These are phyloP conservation scores for Globisporangium radiosum DNA, from an alignment of 352 stramenopile genomes.

Conservation along the genomic window DNA sequence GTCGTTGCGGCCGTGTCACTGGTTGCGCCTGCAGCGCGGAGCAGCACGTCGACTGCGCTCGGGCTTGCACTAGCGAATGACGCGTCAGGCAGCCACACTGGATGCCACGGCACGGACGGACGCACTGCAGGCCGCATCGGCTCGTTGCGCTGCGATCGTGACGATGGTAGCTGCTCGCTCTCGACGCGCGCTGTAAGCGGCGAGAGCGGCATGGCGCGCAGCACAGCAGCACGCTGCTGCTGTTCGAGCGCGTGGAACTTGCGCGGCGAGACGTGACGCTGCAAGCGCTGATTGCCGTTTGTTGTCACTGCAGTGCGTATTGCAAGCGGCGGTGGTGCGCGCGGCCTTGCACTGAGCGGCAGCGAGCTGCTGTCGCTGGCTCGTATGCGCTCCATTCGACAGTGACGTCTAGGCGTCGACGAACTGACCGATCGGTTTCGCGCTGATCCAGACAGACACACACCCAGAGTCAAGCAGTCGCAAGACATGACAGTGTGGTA, in stretches of 20 bases:
- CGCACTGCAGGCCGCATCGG: not conserved
- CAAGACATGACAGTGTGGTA: too few species aligned
- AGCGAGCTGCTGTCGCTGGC: too few species aligned
- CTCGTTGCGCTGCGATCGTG: not conserved
- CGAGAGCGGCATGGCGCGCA: conserved; percentile 24
- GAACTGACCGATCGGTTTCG: too few species aligned
- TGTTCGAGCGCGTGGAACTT: conserved; percentile 39
- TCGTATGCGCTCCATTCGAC: too few species aligned
- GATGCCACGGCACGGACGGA: conserved; percentile 22
- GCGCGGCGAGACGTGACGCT: conserved; percentile 33
- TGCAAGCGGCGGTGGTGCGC: too few species aligned
- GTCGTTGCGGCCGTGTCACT: conserved; percentile 2
- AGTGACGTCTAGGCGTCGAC: too few species aligned
- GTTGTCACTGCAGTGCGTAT: too few species aligned
- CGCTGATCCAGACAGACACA: too few species aligned
- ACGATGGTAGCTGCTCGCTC: not conserved
- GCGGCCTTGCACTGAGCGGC: too few species aligned
- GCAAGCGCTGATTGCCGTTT: not conserved
- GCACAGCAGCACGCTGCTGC: conserved; percentile 21
- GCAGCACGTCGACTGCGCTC: conserved; percentile 6
- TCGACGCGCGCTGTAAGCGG: conserved; percentile 13
- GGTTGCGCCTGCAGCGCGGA: conserved; percentile 3
- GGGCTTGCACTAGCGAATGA: not conserved
- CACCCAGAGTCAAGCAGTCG: too few species aligned
- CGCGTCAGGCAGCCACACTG: conserved; percentile 16